Evolutionary conservation across 352 stramenopile species (phyloP), one percentile per base, ranked within the genome.

Genomic region (Pythium volutum): DNA sequence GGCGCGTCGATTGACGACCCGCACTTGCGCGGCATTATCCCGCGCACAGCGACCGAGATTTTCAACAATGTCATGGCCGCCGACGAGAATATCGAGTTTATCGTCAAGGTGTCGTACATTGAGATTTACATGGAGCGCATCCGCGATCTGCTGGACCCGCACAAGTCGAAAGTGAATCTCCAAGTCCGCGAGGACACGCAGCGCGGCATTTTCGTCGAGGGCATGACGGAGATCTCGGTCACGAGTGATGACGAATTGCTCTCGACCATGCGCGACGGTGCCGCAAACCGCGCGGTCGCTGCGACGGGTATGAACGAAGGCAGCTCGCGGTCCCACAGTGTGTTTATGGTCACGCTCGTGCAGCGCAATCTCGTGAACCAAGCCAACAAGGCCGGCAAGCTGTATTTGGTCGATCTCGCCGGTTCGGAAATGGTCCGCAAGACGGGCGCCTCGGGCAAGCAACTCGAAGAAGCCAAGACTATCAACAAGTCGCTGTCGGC

Each of bases 91-190:
- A 89, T 97, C 50, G 89, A 97, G 69, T 98, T 97, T 69, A 95
- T 93, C 51, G 84, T 96, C 27, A 93, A 91, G 67, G 87, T 97
- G 39, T 95, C 84, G 69, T 97, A 97, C 80, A 96, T 98, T 59
- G 94, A 98, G 75, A 98, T 98, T 60, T 98, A 98, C 76, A 97
- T 98, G 85, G 94, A 98, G 71, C 79, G 81, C 27, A 97, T 98
- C 52, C 81, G 90, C 20, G 94, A 98, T 62, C 69, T 98, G 15
- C 71, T 98, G 43, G 89, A 97, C 62, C 75, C 78, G 52, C 95
- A 95, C 74, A 95, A 95, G 62, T 92, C 88, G 33, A 94, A 96
- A 62, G 76, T 92, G 18, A 97, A 97, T 64, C 64, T 97, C 22
- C 89, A 95, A 62, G 84, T 98, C 16, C 84, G 91, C 20, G 91